These are phyloP conservation scores for Echinochloa phyllopogon DNA, from an alignment of 176 grass and related monocot genomes.

Conservation along the genomic window DNA sequence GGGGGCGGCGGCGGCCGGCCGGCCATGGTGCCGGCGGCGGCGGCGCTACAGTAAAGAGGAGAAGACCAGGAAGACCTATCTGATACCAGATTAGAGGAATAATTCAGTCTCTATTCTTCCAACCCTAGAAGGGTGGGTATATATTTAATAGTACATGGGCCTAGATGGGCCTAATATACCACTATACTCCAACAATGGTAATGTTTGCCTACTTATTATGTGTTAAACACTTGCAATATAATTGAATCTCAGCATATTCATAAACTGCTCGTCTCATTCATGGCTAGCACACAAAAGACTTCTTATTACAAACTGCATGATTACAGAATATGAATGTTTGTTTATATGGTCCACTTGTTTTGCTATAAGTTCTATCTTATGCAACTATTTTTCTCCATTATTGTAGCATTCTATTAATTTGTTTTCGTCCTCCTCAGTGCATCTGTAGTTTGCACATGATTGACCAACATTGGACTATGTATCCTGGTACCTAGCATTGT, in stretches of 20 bases:
- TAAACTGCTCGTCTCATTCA: neutral
- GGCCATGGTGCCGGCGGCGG: too few species aligned
- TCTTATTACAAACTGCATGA: neutral
- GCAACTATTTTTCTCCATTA: neutral
- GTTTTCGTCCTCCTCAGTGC: neutral
- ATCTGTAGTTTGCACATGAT: neutral
- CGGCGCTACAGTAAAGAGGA: too few species aligned
- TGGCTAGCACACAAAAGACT: neutral
- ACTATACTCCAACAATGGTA: too few species aligned
- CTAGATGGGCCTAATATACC: too few species aligned
- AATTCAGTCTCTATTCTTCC: too few species aligned
- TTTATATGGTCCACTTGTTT: neutral
- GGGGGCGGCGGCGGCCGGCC: too few species aligned
- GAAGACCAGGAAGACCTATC: too few species aligned
- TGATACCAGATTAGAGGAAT: too few species aligned
- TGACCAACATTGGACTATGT: neutral
- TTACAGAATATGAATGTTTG: neutral
- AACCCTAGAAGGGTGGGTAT: too few species aligned
- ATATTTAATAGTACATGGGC: too few species aligned
- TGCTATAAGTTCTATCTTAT: neutral
- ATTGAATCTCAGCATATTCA: neutral
- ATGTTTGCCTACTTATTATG: neutral
- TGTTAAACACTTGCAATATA: neutral
- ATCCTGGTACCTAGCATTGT: neutral
- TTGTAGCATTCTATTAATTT: neutral